Evolutionary conservation across 179 eudicot species (phyloP).

Genomic region (Camellia oleifera): DNA sequence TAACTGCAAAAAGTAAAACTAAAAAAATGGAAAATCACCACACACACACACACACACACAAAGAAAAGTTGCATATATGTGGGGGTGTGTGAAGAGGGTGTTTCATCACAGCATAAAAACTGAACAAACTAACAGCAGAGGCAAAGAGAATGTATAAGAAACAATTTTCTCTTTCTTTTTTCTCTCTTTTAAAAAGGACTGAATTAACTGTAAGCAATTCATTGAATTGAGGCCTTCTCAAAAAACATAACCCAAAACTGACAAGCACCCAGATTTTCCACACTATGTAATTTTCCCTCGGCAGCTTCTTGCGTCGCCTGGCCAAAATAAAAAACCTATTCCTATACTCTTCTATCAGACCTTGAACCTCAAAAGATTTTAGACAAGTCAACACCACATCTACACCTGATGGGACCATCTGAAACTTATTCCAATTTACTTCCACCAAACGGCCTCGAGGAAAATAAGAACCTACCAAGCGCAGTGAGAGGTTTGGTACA

Average conservation of each 20-base stretch:
- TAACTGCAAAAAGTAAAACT: too few species aligned
- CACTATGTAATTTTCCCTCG: neutral
- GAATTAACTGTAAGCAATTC: neutral
- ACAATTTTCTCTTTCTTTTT: neutral
- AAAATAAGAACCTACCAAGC: neutral
- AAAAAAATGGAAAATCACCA: too few species aligned
- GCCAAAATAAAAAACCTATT: constrained; percentile 1
- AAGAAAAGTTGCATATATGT: too few species aligned
- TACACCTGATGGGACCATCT: neutral
- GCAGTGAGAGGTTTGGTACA: neutral
- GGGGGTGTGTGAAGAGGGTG: too few species aligned
- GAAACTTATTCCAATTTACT: neutral
- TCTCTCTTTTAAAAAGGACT: neutral
- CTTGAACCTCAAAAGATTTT: neutral
- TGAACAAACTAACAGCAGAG: too few species aligned
- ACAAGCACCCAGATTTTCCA: constrained; percentile 8
- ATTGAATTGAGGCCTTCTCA: neutral
- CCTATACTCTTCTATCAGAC: neutral
- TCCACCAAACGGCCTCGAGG: neutral
- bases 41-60: too few species aligned
- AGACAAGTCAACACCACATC: too few species aligned
- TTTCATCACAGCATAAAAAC: too few species aligned
- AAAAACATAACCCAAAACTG: neutral
- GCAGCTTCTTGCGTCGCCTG: neutral
- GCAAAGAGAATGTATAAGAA: too few species aligned